Percentiles rank a stretch among this genome's conserved stretches.
Evolutionary conservation across 495 filamentous ascomycete genomes (phyloP).

Genomic region (Xylaria telfairii): DNA sequence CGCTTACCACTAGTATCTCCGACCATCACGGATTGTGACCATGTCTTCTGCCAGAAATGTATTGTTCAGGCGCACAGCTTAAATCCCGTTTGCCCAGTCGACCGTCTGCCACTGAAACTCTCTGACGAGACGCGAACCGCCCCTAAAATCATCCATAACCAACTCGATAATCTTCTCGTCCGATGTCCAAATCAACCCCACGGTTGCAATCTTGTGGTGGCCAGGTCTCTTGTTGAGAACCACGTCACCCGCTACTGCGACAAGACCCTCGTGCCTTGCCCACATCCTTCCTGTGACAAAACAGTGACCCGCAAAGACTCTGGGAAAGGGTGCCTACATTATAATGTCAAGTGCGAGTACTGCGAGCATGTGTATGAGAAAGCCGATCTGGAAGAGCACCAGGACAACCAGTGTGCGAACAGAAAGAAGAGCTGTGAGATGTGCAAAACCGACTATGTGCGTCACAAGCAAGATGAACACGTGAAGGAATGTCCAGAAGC

Average conservation of each 20-base stretch:
- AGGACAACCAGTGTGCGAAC: slow-evolving; percentile 42
- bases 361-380: slow-evolving; percentile 47
- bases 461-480: slow-evolving; percentile 50
- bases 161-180: slow-evolving; percentile 79
- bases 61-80: slow-evolving; percentile 64
- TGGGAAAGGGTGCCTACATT: slow-evolving; percentile 57
- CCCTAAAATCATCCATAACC: slow-evolving; percentile 55
- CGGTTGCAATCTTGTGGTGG: slow-evolving; percentile 68
- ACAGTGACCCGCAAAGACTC: slow-evolving; percentile 44
- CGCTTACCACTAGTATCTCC: slow-evolving; percentile 75
- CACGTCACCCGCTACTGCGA: slow-evolving; percentile 80
- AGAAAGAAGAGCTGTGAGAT: slow-evolving; percentile 45
- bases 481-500: slow-evolving; percentile 47
- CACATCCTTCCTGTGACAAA: slow-evolving; percentile 51
- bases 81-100: slow-evolving; percentile 57
- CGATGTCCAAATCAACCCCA: slow-evolving; percentile 68
- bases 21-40: slow-evolving; percentile 71
- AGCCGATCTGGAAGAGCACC: slow-evolving; percentile 52
- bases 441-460: slow-evolving; percentile 46
- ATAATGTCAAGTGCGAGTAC: slow-evolving; percentile 49
- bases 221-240: slow-evolving; percentile 70
- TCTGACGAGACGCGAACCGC: slow-evolving; percentile 35
- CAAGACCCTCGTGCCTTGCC: slow-evolving; percentile 69
- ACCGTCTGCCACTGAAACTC: slow-evolving; percentile 51
- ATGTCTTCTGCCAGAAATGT: slow-evolving; percentile 75